phyloP scores from a whole-genome alignment of 2,329 filamentous ascomycete genomes.

The Aspergillus melleus region DNA sequence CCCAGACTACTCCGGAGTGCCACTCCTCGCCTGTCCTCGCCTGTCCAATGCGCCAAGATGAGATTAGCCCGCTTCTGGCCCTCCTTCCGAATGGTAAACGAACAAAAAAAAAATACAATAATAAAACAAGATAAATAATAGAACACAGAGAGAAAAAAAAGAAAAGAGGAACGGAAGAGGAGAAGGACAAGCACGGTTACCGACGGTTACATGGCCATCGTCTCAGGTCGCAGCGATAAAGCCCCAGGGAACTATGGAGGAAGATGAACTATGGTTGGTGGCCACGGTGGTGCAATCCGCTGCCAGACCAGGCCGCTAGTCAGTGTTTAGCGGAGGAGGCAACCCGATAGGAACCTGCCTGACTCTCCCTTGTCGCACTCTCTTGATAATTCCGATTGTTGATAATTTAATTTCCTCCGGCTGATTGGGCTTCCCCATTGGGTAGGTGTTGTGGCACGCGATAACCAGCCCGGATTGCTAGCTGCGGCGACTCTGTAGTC shows the following conservation, averaged over 20 bases:
- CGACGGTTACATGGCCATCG: too few relatives aligned
- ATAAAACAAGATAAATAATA: background rate
- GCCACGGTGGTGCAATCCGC: background rate
- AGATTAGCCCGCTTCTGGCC: background rate
- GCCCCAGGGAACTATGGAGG: too few relatives aligned
- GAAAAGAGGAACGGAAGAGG: too few relatives aligned
- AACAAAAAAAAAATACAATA: background rate
- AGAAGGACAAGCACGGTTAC: too few relatives aligned
- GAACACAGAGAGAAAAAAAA: background rate
- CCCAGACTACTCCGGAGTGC: too few relatives aligned
- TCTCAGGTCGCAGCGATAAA: too few relatives aligned
- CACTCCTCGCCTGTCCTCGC: too few relatives aligned
- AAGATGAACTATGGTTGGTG: background rate
- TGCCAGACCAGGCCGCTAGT: background rate
- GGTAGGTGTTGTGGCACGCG: slow-evolving; percentile 3
- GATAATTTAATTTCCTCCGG: slow-evolving; percentile 7
- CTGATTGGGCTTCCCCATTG: background rate
- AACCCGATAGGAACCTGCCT: slow-evolving; percentile 1
- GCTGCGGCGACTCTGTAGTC: background rate
- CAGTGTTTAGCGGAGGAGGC: background rate
- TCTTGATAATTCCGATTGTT: background rate
- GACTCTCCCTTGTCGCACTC: too few relatives aligned
- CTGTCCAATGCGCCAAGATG: too few relatives aligned
- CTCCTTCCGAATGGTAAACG: background rate
- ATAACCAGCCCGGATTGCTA: slow-evolving; percentile 6